phyloP scores from a whole-genome alignment of 345 rosid genomes.

The Hypericum androsaemum region DNA sequence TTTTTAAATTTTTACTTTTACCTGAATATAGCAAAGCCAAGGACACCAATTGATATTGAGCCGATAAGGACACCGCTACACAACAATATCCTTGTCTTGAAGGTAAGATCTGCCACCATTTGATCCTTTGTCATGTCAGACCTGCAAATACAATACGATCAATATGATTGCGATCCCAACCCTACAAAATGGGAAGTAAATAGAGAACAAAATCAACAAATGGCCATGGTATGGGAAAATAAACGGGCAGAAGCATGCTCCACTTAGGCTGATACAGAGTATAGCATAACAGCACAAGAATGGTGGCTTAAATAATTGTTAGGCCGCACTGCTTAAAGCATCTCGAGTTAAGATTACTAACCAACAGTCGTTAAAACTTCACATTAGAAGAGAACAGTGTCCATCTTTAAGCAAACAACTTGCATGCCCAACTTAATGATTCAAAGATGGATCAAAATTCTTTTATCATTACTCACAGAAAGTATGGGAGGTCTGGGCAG shows the following conservation, averaged over 20 bases:
- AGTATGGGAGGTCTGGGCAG: conserved; percentile 79
- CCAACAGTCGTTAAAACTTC: too few relatives aligned
- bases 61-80: conserved; percentile 62
- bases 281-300: too few relatives aligned
- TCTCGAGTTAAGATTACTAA: too few relatives aligned
- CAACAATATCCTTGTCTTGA: conserved; percentile 43
- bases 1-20: conserved; percentile 9
- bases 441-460: neutral
- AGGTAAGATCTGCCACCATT: conserved; percentile 60
- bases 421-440: conserved; percentile 3
- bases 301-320: too few relatives aligned
- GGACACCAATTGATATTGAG: conserved; percentile 54
- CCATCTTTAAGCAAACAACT: neutral
- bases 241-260: too few relatives aligned
- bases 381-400: too few relatives aligned
- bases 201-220: too few relatives aligned
- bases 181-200: too few relatives aligned
- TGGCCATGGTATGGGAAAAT: too few relatives aligned
- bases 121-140: conserved; percentile 68
- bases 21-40: conserved; percentile 72
- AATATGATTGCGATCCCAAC: too few relatives aligned
- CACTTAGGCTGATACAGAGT: too few relatives aligned
- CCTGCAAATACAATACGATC: conserved; percentile 27
- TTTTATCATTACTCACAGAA: conserved; percentile 94
- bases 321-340: too few relatives aligned